These are phyloP conservation scores for Nothophytophthora sp. DNA, from an alignment of 352 stramenopile genomes.

Conservation along the genomic window DNA sequence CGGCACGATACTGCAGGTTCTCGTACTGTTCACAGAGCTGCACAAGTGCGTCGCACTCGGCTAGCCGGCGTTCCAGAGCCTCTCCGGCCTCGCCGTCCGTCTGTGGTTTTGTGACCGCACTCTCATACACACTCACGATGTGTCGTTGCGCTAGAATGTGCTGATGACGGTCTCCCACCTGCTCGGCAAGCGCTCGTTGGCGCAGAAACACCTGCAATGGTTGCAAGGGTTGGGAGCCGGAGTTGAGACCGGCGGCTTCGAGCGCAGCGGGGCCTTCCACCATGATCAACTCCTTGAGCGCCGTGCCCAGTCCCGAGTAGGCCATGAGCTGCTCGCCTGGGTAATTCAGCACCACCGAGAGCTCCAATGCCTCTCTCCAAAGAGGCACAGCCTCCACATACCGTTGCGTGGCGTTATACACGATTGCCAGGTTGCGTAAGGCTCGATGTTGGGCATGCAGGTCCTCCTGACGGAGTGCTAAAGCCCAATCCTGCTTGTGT, in stretches of 20 bases:
- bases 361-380: constrained; percentile 55
- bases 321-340: constrained; percentile 44
- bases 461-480: constrained; percentile 53
- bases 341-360: constrained; percentile 39
- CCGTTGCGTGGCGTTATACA: constrained; percentile 43
- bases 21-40: constrained; percentile 42
- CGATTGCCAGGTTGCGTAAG: constrained; percentile 51
- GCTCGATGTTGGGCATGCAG: constrained; percentile 52
- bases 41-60: constrained; percentile 52
- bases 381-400: constrained; percentile 50
- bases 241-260: constrained; percentile 10
- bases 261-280: constrained; percentile 11
- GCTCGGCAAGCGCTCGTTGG: constrained; percentile 41
- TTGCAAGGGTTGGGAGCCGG: constrained; percentile 4
- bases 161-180: constrained; percentile 40
- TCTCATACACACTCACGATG: constrained; percentile 60
- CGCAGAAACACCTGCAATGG: constrained; percentile 45
- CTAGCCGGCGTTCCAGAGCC: constrained; percentile 36
- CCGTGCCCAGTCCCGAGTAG: constrained; percentile 42
- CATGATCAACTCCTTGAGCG: constrained; percentile 36
- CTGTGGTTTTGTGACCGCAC: constrained; percentile 15
- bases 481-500: constrained; percentile 51
- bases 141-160: constrained; percentile 48
- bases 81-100: constrained; percentile 12
- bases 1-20: constrained; percentile 32